Conservation (phyloP, 1,284 basidiomycete genomes). For the Rhodotorula mucilaginosa region DNA sequence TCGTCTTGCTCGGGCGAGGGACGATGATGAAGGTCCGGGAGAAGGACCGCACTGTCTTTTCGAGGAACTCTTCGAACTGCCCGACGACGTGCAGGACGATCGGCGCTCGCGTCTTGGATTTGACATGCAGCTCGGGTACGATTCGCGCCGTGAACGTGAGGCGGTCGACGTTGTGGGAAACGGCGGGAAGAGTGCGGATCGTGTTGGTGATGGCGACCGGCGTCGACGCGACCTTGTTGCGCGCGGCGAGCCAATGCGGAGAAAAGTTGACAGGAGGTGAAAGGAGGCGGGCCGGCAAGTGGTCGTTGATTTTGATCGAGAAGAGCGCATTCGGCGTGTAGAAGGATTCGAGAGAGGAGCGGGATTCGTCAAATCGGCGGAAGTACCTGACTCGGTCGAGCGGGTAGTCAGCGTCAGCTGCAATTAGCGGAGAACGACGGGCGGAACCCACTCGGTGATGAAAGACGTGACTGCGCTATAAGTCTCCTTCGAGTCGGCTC, state of each 20-base stretch:
- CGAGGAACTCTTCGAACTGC: constrained; percentile 36
- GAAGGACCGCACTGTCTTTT: constrained; percentile 22
- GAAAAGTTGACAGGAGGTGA: constrained; percentile 5
- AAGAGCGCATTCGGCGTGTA: constrained; percentile 30
- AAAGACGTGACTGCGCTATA: constrained; percentile 13
- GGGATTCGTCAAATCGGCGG: constrained; percentile 27
- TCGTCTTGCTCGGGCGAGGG: background rate
- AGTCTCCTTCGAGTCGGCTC: constrained; percentile 18
- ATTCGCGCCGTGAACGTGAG: constrained; percentile 18
- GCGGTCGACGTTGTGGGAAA: constrained; percentile 21
- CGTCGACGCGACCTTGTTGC: constrained; percentile 11
- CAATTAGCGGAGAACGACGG: too few species aligned
- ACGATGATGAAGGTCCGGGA: constrained; percentile 33
- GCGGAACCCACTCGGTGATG: constrained; percentile 21
- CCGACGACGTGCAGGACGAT: constrained; percentile 29
- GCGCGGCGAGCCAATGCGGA: constrained; percentile 6
- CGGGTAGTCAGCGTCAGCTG: background rate
- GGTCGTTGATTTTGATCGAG: constrained; percentile 23
- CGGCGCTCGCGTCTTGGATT: constrained; percentile 3
- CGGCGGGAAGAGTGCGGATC: constrained; percentile 28
- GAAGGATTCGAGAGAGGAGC: constrained; percentile 26
- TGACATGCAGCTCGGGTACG: constrained; percentile 20
- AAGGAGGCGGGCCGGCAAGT: constrained; percentile 8
- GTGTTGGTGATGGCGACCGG: constrained; percentile 33
- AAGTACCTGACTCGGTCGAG: constrained; percentile 26